A percentile compares a stretch with the other conserved stretches of the same genome.
These are phyloP conservation scores for Teunomyces tritomae DNA, from an alignment of 805 yeast species.

Conservation along the genomic window DNA sequence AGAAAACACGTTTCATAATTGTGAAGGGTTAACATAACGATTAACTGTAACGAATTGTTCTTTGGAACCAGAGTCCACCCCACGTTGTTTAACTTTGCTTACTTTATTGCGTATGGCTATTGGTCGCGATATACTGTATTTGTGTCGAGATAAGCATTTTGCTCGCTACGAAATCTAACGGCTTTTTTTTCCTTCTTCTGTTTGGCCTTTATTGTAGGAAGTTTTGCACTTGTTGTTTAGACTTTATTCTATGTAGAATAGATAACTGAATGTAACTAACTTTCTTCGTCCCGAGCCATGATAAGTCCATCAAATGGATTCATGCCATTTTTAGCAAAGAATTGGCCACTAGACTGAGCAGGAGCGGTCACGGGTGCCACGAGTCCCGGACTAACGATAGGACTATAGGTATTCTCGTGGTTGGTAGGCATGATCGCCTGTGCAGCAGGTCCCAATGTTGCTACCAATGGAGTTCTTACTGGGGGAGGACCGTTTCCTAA, in stretches of 20 bases:
- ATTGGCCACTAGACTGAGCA: slow-evolving; percentile 31
- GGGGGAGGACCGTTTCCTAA: slow-evolving; percentile 11
- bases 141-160: no score
- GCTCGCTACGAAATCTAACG: no score
- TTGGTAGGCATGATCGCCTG: slow-evolving; percentile 20
- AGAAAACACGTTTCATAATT: not conserved
- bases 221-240: no score
- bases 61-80: no score
- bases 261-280: not conserved
- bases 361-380: slow-evolving; percentile 23
- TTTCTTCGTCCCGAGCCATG: slow-evolving; percentile 17
- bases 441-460: slow-evolving; percentile 26
- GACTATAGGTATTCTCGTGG: slow-evolving; percentile 6
- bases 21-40: no score
- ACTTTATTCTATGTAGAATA: no score
- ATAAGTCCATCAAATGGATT: slow-evolving; percentile 41
- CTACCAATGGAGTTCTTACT: slow-evolving; percentile 25
- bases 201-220: no score
- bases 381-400: slow-evolving; percentile 16
- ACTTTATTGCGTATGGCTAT: no score
- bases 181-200: no score
- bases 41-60: no score
- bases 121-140: no score
- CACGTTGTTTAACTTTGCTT: no score
- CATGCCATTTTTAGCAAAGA: slow-evolving; percentile 32